Evolutionary conservation across 176 grass and related monocot species (phyloP).

Genomic region (Cenchrus fungigraminus): DNA sequence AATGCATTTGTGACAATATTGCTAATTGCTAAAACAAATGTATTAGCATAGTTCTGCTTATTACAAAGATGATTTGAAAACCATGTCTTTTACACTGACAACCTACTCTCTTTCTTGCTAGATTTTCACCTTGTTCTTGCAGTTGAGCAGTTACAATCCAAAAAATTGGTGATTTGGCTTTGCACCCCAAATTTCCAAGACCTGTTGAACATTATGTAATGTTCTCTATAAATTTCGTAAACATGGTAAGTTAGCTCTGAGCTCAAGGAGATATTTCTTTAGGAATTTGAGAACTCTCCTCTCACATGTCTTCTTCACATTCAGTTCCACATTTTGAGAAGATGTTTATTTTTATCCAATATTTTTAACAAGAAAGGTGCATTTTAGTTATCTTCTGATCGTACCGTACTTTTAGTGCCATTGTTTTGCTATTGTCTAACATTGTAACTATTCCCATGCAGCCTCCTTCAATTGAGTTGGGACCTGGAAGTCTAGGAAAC

Average conservation of each 20-base stretch:
- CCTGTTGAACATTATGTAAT: constrained; percentile 82
- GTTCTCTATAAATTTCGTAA: constrained; percentile 72
- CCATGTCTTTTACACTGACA: neutral
- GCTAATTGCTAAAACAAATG: too few species aligned
- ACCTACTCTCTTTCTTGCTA: neutral
- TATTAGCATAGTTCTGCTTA: neutral
- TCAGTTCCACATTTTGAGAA: constrained; percentile 99
- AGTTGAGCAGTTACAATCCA: constrained; percentile 79
- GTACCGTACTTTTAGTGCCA: too few species aligned
- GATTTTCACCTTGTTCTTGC: constrained; percentile 5
- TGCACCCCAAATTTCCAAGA: constrained; percentile 95
- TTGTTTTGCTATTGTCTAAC: too few species aligned
- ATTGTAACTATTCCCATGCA: too few species aligned
- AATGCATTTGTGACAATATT: neutral
- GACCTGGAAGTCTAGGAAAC: too few species aligned
- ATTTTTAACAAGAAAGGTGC: too few species aligned
- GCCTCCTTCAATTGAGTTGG: too few species aligned
- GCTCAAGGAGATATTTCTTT: constrained; percentile 1
- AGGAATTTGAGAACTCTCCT: constrained; percentile 18
- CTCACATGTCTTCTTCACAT: constrained; percentile 26
- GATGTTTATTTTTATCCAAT: constrained; percentile 48
- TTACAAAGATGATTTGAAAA: neutral
- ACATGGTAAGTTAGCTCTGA: constrained; percentile 62
- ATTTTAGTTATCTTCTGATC: too few species aligned
- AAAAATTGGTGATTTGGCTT: constrained; percentile 88